Evolutionary conservation across 2,329 filamentous ascomycete genomes (phyloP).

Genomic region (Colletotrichum sp.): DNA sequence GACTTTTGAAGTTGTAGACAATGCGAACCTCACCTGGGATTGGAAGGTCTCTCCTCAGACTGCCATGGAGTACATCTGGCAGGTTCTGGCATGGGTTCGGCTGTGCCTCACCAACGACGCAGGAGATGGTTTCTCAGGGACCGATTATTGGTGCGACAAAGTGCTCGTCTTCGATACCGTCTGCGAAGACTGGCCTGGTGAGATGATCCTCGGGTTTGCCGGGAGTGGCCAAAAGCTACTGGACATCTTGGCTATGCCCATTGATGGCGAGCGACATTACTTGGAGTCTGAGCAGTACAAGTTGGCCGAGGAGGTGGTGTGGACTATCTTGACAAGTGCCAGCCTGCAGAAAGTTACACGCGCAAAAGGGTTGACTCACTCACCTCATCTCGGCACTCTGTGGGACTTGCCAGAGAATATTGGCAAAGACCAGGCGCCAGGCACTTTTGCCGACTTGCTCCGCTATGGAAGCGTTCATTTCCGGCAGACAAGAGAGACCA

Average conservation of each 20-base stretch:
- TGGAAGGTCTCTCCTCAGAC: constrained; percentile 26
- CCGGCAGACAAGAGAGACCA: constrained; percentile 35
- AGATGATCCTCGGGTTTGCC: constrained; percentile 22
- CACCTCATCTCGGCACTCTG: constrained; percentile 29
- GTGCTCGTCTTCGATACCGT: constrained; percentile 34
- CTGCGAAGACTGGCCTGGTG: constrained; percentile 25
- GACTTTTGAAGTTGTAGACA: constrained; percentile 23
- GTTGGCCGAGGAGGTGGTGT: constrained; percentile 28
- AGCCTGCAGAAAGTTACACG: constrained; percentile 40
- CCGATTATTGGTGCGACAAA: constrained; percentile 35
- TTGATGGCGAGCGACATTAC: constrained; percentile 21
- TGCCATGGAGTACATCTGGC: constrained; percentile 34
- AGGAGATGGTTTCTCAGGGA: constrained; percentile 35
- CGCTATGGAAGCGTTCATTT: constrained; percentile 37
- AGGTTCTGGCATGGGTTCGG: constrained; percentile 33
- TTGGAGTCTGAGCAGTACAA: constrained; percentile 24
- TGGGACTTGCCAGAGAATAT: constrained; percentile 35
- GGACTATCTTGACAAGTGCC: constrained; percentile 33
- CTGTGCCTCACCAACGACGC: constrained; percentile 38
- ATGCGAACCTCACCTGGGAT: constrained; percentile 22
- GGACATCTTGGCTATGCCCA: constrained; percentile 23
- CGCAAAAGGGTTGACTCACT: constrained; percentile 30
- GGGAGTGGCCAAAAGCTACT: constrained; percentile 23
- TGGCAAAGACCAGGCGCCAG: constrained; percentile 31
- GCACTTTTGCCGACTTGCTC: constrained; percentile 39